Evolutionary conservation across 495 filamentous ascomycete genomes (phyloP), one percentile per base, ranked within the genome.

Genomic region (Aspergillus haitiensis): DNA sequence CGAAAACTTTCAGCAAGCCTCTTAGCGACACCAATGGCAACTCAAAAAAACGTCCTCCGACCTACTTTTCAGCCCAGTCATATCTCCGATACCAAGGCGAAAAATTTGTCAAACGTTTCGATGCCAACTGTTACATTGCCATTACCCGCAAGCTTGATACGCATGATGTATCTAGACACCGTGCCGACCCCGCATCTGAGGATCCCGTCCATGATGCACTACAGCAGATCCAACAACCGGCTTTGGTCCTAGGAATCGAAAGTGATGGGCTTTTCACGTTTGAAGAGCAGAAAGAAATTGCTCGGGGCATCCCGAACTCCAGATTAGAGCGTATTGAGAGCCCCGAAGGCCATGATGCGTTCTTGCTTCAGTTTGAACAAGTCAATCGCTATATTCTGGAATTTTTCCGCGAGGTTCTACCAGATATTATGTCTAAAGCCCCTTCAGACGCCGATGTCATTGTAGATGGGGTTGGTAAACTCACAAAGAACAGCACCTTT

Each of bases 111-210:
- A 92, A 91, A 68, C 87, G 94, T 7, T 98, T 97, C 69, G 94
- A 98, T 73, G 88, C 91, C 62, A 98, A 98, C 70, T 98, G 94
- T 77, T 98, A 98, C 75, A 98, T 98, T 58, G 92, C 94, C 60
- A 97, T 98, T 71, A 98, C 94, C 6, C 90, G 94, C 59, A 98
- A 98, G 73, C 86, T 98, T n/a, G 94, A 98, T 67, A 98, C 94
- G 3, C 94, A 98, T 70, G 94, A 98, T 69, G 84, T 98, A 32
- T 92, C 90, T 18, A 83, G 92, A 21, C 81, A 86, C 62, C 86
- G 92, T 16, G 71, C 75, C 40, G 71, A 64, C 40, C 66, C 72
- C 5, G 62, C 71, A 3, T 67, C 74, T 4, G 75, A 80, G 13
- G 66, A 78, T 44, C 84, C 83, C 13, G 82, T 96, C 27, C 75